phyloP scores from a whole-genome alignment of 139 green algal genomes.

The Chlorella sp. region DNA sequence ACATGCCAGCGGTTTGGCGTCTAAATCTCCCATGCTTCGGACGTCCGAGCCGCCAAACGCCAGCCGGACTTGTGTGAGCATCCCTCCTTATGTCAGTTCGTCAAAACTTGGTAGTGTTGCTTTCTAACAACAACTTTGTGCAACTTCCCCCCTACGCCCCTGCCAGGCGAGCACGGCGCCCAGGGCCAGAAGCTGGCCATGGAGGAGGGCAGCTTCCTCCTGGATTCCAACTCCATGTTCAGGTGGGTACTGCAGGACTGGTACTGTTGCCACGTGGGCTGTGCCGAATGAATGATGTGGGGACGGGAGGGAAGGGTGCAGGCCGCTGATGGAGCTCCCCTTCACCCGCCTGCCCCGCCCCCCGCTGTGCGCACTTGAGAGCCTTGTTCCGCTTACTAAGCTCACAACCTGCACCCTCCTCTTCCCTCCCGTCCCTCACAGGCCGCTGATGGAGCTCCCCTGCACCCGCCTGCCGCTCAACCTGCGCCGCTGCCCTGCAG shows the following conservation, averaged over 20 bases:
- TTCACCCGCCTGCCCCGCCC: constrained; percentile 17
- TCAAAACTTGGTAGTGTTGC: no score
- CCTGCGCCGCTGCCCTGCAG: background rate
- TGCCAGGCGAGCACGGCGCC: constrained; percentile 32
- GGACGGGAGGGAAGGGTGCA: constrained; percentile 1
- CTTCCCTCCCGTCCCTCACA: no score
- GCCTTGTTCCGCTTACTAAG: no score
- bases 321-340: constrained; percentile 60
- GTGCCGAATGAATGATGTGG: background rate
- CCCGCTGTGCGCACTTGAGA: no score
- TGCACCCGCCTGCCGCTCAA: background rate
- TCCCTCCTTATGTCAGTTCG: no score
- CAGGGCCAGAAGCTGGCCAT: constrained; percentile 15
- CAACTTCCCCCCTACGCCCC: no score
- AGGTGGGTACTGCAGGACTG: constrained; percentile 13
- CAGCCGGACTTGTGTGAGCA: no score
- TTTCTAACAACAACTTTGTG: no score
- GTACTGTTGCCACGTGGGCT: background rate
- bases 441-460: constrained; percentile 60
- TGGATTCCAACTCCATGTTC: constrained; percentile 69
- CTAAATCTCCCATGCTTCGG: no score
- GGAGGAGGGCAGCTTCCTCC: constrained; percentile 61
- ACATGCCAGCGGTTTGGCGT: no score
- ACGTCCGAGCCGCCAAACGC: no score
- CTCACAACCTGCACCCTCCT: no score